A percentile compares a stretch with the other conserved stretches of the same genome.
phyloP scores from a whole-genome alignment of 2,329 filamentous ascomycete genomes.

The Diaporthe sp. region DNA sequence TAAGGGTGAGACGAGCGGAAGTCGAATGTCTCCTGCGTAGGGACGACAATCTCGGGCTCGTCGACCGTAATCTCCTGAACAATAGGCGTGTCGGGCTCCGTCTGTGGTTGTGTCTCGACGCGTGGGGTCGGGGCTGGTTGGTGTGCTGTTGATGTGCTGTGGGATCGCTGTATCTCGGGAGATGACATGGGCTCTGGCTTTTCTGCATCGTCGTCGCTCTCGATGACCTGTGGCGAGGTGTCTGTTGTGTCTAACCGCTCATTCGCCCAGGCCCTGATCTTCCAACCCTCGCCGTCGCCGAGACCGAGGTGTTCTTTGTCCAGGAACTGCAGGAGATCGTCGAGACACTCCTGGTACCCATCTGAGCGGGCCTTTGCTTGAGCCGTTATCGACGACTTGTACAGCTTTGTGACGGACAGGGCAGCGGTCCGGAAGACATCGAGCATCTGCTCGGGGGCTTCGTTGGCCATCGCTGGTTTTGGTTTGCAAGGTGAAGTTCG shows the following conservation, averaged over 20 bases:
- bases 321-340: conserved; percentile 88
- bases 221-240: conserved; percentile 60
- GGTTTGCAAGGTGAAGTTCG: conserved; percentile 47
- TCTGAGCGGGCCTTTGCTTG: conserved; percentile 82
- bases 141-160: conserved; percentile 52
- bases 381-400: conserved; percentile 88
- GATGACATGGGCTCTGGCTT: conserved; percentile 73
- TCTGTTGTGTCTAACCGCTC: conserved; percentile 78
- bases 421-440: conserved; percentile 94
- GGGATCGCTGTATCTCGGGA: conserved; percentile 68
- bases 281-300: conserved; percentile 81
- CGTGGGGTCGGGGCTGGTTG: conserved; percentile 47
- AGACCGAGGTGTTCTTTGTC: conserved; percentile 86
- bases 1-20: conserved; percentile 77
- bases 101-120: conserved; percentile 52
- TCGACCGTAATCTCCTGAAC: conserved; percentile 43
- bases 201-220: conserved; percentile 73
- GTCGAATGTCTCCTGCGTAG: conserved; percentile 74
- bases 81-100: conserved; percentile 52
- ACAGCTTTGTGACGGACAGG: conserved; percentile 94
- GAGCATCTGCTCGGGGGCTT: conserved; percentile 76
- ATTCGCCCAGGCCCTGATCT: conserved; percentile 74
- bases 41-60: conserved; percentile 61
- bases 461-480: conserved; percentile 55
- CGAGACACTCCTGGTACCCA: conserved; percentile 94